Evolutionary conservation across 352 stramenopile species (phyloP).

Genomic region (Phytophthora macrochlamydospora): DNA sequence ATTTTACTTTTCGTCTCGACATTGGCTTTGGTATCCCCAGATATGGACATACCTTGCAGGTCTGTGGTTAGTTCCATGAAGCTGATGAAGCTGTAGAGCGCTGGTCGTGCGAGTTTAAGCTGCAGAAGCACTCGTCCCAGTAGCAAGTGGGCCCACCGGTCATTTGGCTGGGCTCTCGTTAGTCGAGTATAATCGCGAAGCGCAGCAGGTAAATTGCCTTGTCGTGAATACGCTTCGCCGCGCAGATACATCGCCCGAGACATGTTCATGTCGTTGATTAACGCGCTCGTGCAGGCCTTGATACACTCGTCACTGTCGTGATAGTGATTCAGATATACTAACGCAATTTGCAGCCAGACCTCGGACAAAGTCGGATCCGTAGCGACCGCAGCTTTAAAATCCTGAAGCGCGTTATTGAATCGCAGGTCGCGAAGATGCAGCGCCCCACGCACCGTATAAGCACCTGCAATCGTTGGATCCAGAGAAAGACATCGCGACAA

Average conservation of each 20-base stretch:
- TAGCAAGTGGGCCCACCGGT: slow-evolving; percentile 68
- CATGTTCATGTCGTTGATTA: slow-evolving; percentile 69
- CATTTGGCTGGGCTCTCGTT: slow-evolving; percentile 60
- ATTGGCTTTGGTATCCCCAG: neutral
- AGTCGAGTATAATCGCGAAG: slow-evolving; percentile 70
- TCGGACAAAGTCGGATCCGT: slow-evolving; percentile 78
- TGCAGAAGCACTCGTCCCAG: slow-evolving; percentile 63
- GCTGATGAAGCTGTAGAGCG: slow-evolving; percentile 76
- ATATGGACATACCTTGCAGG: neutral
- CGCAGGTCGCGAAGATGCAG: slow-evolving; percentile 71
- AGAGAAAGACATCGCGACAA: slow-evolving; percentile 67
- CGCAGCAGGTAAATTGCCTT: slow-evolving; percentile 58
- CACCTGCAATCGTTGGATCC: slow-evolving; percentile 76
- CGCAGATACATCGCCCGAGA: slow-evolving; percentile 68
- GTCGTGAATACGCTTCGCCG: slow-evolving; percentile 64
- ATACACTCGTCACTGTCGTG: slow-evolving; percentile 74
- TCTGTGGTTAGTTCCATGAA: slow-evolving; percentile 62
- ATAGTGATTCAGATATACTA: slow-evolving; percentile 84
- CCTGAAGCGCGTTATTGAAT: slow-evolving; percentile 78
- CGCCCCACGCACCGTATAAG: slow-evolving; percentile 73
- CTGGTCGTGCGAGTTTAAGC: slow-evolving; percentile 56
- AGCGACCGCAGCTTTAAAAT: slow-evolving; percentile 79
- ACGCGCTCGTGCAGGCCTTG: slow-evolving; percentile 62
- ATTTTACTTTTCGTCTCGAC: slow-evolving; percentile 5
- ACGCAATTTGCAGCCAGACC: slow-evolving; percentile 80